Conservation (phyloP, 2,329 filamentous ascomycete species). For the Pseudogymnoascus sp. region DNA sequence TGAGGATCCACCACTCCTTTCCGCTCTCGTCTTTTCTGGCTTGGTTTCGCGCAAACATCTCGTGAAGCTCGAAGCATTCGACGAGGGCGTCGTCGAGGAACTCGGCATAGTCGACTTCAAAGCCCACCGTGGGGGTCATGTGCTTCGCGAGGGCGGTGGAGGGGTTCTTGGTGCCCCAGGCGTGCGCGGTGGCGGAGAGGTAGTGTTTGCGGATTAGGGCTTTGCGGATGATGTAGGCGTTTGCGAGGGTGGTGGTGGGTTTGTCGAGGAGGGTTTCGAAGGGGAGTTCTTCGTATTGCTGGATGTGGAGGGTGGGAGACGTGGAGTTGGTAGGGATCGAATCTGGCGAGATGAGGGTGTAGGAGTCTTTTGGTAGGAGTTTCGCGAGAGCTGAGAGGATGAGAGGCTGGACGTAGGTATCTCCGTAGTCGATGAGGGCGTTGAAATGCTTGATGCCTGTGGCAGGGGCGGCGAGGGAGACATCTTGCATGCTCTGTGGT, state of each 20-base stretch:
- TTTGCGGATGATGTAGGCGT: slow-evolving; percentile 93
- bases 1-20: slow-evolving; percentile 93
- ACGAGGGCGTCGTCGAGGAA: slow-evolving; percentile 90
- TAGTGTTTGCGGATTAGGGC: slow-evolving; percentile 96
- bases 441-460: slow-evolving; percentile 41
- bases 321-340: slow-evolving; percentile 17
- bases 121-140: slow-evolving; percentile 71
- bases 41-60: slow-evolving; percentile 66
- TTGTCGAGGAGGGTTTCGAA: slow-evolving; percentile 66
- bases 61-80: slow-evolving; percentile 79
- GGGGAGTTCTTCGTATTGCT: slow-evolving; percentile 78
- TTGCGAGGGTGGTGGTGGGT: slow-evolving; percentile 58
- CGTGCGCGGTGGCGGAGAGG: slow-evolving; percentile 70
- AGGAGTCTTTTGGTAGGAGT: slow-evolving; percentile 46
- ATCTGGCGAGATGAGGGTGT: slow-evolving; percentile 47
- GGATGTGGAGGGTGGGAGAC: slow-evolving; percentile 57
- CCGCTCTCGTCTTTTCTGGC: slow-evolving; percentile 27
- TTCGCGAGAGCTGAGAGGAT: slow-evolving; percentile 64
- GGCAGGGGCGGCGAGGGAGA: slow-evolving; percentile 18
- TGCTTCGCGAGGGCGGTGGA: slow-evolving; percentile 58
- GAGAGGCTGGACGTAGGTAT: slow-evolving; percentile 81
- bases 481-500: slow-evolving; percentile 14
- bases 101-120: slow-evolving; percentile 94
- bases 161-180: slow-evolving; percentile 81
- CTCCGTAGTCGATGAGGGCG: slow-evolving; percentile 76